Evolutionary conservation across 768 basidiomycete genomes (phyloP), one percentile per base, ranked within the genome.

Genomic region (Coprinopsis marcescibilis): DNA sequence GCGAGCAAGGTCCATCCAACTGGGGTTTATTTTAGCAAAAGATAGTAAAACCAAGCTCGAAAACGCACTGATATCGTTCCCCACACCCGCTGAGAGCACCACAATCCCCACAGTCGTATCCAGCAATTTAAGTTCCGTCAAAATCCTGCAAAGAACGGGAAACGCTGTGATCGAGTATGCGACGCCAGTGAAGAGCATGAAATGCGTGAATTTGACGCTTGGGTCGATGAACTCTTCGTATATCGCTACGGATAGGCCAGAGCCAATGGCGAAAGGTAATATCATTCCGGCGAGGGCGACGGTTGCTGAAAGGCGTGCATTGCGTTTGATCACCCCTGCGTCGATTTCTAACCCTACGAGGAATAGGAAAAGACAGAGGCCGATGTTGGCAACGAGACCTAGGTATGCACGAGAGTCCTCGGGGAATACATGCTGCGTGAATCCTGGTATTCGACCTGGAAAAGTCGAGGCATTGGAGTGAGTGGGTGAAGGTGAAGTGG

Each of bases 311-410:
- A 82, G 68, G 7, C 80, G 73, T 0, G 77, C 81, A 70, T 89
- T 88, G 30, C 85, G 82, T 56, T 75, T 83, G 64, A 98, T 83
- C 49, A 97, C 71, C 3, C 70, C 65, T 0, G 74, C 67, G 48
- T 98, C 96, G 48, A 96, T 93, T 69, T 91, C 89, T 26, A 95
- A 81, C 2, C 95, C 95, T 32, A 97, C 85, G 50, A 97, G 76
- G 68, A 96, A 97, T 12, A 97, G 77, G 66, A 91, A 93, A 35
- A 92, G 77, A 52, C 83, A 84, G 3, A 90, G 75, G 4, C 89
- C 95, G 51, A 97, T 89, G 55, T 90, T 89, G 12, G 95, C 89
- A 14, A 86, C 81, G 15, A 98, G 82, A 45, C 80, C 81, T 20
- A 98, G 80, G 60, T 84, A 94, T 0, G 91, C 73, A 4, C 76